Percentiles rank a stretch among this genome's conserved stretches.
Evolutionary conservation across 352 stramenopile species (phyloP).

Genomic region (Phytopythium chamaehyphon): DNA sequence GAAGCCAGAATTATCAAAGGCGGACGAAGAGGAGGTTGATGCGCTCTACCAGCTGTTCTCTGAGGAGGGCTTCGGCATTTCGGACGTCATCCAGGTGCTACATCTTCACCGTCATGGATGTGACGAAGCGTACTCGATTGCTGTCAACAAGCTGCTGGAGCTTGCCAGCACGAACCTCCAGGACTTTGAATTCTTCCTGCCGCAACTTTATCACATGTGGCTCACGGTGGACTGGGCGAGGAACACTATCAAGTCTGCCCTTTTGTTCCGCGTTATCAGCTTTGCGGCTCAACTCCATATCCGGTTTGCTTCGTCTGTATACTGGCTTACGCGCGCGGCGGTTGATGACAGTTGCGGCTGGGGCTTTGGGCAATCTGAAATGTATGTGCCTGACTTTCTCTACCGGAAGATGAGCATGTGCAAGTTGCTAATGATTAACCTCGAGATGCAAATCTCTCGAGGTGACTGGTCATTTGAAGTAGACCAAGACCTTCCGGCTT

Average conservation of each 20-base stretch:
- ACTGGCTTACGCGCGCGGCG: conserved; percentile 71
- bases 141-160: conserved; percentile 70
- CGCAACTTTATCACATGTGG: conserved; percentile 83
- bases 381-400: conserved; percentile 71
- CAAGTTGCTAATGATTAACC: conserved; percentile 78
- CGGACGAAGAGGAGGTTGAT: conserved; percentile 65
- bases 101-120: conserved; percentile 74
- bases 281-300: conserved; percentile 73
- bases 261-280: conserved; percentile 71
- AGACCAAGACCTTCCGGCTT: conserved; percentile 64
- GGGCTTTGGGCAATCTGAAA: conserved; percentile 74
- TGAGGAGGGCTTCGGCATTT: conserved; percentile 60
- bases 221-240: conserved; percentile 70
- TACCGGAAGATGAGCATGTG: conserved; percentile 78
- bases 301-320: conserved; percentile 72
- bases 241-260: conserved; percentile 71
- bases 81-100: conserved; percentile 77
- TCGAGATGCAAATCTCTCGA: conserved; percentile 75
- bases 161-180: conserved; percentile 52
- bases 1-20: conserved; percentile 30
- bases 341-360: conserved; percentile 79
- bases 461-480: conserved; percentile 54
- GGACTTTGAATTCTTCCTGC: conserved; percentile 85
- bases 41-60: conserved; percentile 40
- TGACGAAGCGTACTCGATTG: conserved; percentile 67